Evolutionary conservation across 129 eudicot genomes (phyloP).

Genomic region (Gnaphalium uliginosum): DNA sequence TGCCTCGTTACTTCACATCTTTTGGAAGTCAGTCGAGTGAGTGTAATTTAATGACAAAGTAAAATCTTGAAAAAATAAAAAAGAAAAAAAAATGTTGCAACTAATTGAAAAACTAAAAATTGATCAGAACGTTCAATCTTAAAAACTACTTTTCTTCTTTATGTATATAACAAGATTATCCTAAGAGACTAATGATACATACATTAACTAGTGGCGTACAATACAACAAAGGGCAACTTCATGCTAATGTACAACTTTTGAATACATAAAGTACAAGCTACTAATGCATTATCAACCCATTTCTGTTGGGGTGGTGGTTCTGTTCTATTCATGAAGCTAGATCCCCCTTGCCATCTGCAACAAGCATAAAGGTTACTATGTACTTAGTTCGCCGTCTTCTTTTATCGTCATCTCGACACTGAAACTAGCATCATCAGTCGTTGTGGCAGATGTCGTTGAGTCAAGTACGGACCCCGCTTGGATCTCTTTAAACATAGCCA

Average conservation of each 20-base stretch:
- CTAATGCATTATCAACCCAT: constrained; percentile 2
- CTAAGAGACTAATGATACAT: constrained; percentile 17
- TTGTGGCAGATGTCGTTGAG: constrained; percentile 52
- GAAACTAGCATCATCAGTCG: constrained; percentile 56
- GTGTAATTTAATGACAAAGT: too few relatives aligned
- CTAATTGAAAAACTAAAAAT: too few relatives aligned
- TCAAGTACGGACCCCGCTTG: constrained; percentile 88
- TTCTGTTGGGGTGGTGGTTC: neutral
- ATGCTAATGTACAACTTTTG: neutral
- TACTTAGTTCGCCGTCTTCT: constrained; percentile 71
- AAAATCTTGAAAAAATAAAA: too few relatives aligned
- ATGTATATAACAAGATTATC: constrained; percentile 38
- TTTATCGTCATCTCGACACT: constrained; percentile 82
- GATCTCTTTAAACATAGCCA: constrained; percentile 96
- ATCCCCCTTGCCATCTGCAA: neutral
- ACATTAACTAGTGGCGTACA: constrained; percentile 27
- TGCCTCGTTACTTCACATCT: too few relatives aligned
- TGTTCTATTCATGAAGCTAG: too few relatives aligned
- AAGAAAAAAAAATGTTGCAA: too few relatives aligned
- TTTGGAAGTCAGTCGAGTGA: too few relatives aligned
- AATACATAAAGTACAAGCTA: constrained; percentile 9
- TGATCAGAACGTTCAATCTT: too few relatives aligned
- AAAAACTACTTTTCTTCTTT: too few relatives aligned
- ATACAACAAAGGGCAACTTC: neutral
- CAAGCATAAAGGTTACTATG: constrained; percentile 13